These are phyloP conservation scores for Lophiotrema nucula DNA, from an alignment of 495 filamentous ascomycete species.

Conservation along the genomic window DNA sequence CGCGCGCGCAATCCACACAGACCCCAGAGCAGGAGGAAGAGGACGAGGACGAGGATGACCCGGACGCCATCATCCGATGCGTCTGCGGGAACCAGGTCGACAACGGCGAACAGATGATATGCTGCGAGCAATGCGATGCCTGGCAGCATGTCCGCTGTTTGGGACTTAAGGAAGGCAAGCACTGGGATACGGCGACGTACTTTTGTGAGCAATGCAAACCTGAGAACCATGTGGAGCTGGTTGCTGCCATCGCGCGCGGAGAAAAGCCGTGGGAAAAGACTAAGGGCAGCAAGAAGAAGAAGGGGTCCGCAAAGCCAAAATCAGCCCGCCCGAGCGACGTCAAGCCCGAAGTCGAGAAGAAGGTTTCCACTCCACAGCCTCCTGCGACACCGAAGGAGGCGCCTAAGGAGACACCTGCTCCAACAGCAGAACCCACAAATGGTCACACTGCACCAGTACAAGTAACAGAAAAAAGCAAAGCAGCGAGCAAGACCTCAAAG, in stretches of 20 bases:
- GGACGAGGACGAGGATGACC: slow-evolving; percentile 61
- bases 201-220: slow-evolving; percentile 88
- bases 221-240: slow-evolving; percentile 70
- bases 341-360: not conserved
- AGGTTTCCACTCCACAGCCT: not conserved
- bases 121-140: slow-evolving; percentile 82
- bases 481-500: too few species aligned
- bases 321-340: slow-evolving; percentile 27
- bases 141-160: slow-evolving; percentile 99
- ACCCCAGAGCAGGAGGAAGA: slow-evolving; percentile 33
- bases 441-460: slow-evolving; percentile 19
- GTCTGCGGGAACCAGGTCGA: slow-evolving; percentile 87
- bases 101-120: slow-evolving; percentile 79
- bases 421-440: not conserved
- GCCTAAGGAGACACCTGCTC: not conserved
- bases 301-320: slow-evolving; percentile 43
- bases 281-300: slow-evolving; percentile 32
- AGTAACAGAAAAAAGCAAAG: too few species aligned
- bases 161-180: slow-evolving; percentile 73
- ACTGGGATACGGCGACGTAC: slow-evolving; percentile 73
- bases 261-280: slow-evolving; percentile 51
- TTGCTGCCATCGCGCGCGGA: slow-evolving; percentile 70
- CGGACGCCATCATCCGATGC: slow-evolving; percentile 80
- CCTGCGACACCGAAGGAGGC: not conserved
- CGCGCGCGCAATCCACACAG: slow-evolving; percentile 44